These are phyloP conservation scores for Amoebophrya sp. DNA, from an alignment of 169 alveolate species.

Conservation along the genomic window DNA sequence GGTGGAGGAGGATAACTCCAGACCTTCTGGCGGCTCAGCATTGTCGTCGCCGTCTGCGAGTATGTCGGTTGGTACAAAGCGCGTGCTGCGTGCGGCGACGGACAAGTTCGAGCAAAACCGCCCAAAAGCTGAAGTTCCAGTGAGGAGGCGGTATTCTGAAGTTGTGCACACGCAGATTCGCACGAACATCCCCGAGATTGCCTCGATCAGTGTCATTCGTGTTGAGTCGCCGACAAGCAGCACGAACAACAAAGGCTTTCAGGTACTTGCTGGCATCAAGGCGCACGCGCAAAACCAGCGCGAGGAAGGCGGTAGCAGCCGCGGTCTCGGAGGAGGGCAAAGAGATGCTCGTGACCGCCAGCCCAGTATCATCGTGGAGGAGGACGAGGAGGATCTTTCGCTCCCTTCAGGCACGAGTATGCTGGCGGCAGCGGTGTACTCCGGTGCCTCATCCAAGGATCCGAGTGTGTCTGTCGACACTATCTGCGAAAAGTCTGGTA, in stretches of 20 bases:
- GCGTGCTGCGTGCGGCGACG: background rate
- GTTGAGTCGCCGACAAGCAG: background rate
- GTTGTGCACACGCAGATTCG: conserved; percentile 21
- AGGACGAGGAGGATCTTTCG: background rate
- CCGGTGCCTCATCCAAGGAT: too few species aligned
- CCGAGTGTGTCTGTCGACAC: too few species aligned
- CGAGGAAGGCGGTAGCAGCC: background rate
- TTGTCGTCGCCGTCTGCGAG: too few species aligned
- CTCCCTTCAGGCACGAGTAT: background rate
- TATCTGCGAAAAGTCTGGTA: too few species aligned
- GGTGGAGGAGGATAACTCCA: too few species aligned
- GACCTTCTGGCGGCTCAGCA: too few species aligned
- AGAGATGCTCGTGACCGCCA: too few species aligned
- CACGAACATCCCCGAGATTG: conserved; percentile 22
- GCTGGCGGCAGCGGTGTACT: background rate
- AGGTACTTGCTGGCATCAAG: background rate
- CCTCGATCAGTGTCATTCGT: background rate
- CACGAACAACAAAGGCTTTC: too few species aligned
- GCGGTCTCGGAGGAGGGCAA: background rate
- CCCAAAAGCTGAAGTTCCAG: background rate
- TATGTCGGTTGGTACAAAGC: too few species aligned
- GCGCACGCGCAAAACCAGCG: background rate
- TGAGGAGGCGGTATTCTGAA: background rate
- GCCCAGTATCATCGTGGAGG: conserved; percentile 7
- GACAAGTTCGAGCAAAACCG: background rate